phyloP scores from a whole-genome alignment of 192 early-diverging fungal species.

The Coemansia umbellata region DNA sequence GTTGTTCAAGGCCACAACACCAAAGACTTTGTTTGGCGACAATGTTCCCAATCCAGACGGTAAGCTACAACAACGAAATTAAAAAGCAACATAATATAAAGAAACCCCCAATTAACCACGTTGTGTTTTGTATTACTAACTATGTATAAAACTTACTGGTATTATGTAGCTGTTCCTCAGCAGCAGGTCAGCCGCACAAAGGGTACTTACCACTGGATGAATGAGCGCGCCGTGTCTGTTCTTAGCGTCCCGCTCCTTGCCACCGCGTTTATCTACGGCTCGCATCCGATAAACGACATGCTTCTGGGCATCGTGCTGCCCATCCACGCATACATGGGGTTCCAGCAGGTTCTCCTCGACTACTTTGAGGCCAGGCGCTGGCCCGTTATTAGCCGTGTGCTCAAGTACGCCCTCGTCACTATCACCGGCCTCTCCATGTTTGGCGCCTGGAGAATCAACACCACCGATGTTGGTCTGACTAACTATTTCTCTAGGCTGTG shows the following conservation, averaged over 20 bases:
- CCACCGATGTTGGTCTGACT: slow-evolving; percentile 91
- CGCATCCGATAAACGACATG: slow-evolving; percentile 85
- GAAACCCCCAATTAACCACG: background rate
- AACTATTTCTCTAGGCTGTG: slow-evolving; percentile 79
- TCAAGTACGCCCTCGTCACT: slow-evolving; percentile 61
- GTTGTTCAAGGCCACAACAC: slow-evolving; percentile 26
- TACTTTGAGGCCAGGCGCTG: slow-evolving; percentile 74
- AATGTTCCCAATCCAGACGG: slow-evolving; percentile 46
- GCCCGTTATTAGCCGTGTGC: slow-evolving; percentile 58
- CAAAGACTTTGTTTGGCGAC: slow-evolving; percentile 36
- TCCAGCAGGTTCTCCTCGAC: slow-evolving; percentile 70
- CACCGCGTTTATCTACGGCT: slow-evolving; percentile 74
- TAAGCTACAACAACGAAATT: too few species aligned
- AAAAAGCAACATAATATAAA: background rate
- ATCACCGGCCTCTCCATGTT: slow-evolving; percentile 72
- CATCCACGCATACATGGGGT: slow-evolving; percentile 87
- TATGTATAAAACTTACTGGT: too few species aligned
- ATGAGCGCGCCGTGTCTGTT: slow-evolving; percentile 81
- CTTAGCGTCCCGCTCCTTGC: slow-evolving; percentile 72
- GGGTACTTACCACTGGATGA: slow-evolving; percentile 96
- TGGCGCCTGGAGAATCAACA: slow-evolving; percentile 93
- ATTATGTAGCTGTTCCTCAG: slow-evolving; percentile 46
- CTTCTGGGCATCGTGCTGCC: slow-evolving; percentile 86
- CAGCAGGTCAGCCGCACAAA: slow-evolving; percentile 60
- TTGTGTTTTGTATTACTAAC: too few species aligned